A percentile compares a stretch with the other conserved stretches of the same genome.
Evolutionary conservation across 2,329 filamentous ascomycete genomes (phyloP).

Genomic region (Colletotrichum euphorbiae): DNA sequence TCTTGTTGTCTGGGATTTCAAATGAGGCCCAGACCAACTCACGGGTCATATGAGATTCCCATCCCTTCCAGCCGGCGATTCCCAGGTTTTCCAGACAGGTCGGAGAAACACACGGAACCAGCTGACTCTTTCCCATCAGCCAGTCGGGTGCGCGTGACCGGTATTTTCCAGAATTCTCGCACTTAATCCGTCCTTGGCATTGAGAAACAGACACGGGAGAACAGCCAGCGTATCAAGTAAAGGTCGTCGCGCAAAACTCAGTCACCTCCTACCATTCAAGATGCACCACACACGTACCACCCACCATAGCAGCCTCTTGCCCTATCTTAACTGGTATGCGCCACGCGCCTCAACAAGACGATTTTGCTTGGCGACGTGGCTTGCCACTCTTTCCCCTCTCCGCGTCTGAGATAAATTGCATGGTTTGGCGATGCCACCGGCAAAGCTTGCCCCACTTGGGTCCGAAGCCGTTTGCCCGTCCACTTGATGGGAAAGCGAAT

Average conservation of each 20-base stretch:
- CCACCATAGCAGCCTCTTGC: neutral
- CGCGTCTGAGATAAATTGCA: conserved; percentile 18
- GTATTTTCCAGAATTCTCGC: conserved; percentile 13
- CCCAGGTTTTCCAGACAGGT: neutral
- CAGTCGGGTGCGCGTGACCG: neutral
- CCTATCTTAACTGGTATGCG: neutral
- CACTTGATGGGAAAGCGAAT: neutral
- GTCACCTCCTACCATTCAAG: neutral
- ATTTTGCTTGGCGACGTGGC: neutral
- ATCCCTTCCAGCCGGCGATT: neutral
- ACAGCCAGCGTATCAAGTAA: neutral
- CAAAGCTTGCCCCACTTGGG: neutral
- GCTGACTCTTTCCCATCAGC: neutral
- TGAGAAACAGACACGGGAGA: neutral
- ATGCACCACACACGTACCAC: conserved; percentile 17
- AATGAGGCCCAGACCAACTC: neutral
- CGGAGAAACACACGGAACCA: neutral
- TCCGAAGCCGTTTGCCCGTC: neutral
- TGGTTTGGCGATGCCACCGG: neutral
- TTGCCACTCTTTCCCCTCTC: neutral
- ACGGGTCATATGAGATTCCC: neutral
- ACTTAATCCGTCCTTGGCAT: neutral
- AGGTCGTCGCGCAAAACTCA: conserved; percentile 7
- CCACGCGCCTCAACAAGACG: neutral
- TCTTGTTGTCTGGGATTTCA: neutral